Percentiles rank a stretch among this genome's conserved stretches.
phyloP scores from a whole-genome alignment of 2,329 filamentous ascomycete genomes.

The Mycosphaerella arachidis region DNA sequence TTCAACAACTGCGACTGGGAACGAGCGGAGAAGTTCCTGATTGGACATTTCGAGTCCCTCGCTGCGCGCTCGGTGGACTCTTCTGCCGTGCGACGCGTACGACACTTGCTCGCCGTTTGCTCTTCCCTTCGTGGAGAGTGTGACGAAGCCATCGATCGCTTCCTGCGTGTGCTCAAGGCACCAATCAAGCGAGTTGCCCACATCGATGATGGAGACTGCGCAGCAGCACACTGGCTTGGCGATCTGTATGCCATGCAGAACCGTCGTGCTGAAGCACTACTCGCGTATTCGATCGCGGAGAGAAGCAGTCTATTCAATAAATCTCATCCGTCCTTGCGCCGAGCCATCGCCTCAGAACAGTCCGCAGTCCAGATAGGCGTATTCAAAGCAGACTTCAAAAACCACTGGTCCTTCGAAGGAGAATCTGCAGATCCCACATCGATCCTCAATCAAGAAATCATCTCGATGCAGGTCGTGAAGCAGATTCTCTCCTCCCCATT shows the following conservation, averaged over 20 bases:
- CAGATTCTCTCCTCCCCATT: not conserved
- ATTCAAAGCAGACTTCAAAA: slow-evolving; percentile 5
- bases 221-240: slow-evolving; percentile 26
- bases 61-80: not conserved
- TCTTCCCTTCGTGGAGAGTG: slow-evolving; percentile 22
- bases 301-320: slow-evolving; percentile 5
- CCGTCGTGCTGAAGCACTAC: slow-evolving; percentile 20
- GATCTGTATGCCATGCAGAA: slow-evolving; percentile 23
- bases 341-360: slow-evolving; percentile 2
- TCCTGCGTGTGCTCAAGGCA: slow-evolving; percentile 17
- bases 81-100: slow-evolving; percentile 3
- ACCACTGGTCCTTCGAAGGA: slow-evolving; percentile 2
- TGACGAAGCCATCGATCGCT: slow-evolving; percentile 16
- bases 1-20: slow-evolving; percentile 17
- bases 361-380: slow-evolving; percentile 7
- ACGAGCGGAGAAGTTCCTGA: slow-evolving; percentile 13
- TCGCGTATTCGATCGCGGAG: slow-evolving; percentile 25
- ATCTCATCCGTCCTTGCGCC: not conserved
- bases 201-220: slow-evolving; percentile 24
- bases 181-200: slow-evolving; percentile 12
- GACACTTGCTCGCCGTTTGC: slow-evolving; percentile 23
- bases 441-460: slow-evolving; percentile 10
- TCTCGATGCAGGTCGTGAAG: slow-evolving; percentile 1
- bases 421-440: slow-evolving; percentile 1
- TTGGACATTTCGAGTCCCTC: not conserved